Evolutionary conservation across 1,284 basidiomycete species (phyloP), one percentile per base, ranked within the genome.

Genomic region (Cryptococcus sp.): DNA sequence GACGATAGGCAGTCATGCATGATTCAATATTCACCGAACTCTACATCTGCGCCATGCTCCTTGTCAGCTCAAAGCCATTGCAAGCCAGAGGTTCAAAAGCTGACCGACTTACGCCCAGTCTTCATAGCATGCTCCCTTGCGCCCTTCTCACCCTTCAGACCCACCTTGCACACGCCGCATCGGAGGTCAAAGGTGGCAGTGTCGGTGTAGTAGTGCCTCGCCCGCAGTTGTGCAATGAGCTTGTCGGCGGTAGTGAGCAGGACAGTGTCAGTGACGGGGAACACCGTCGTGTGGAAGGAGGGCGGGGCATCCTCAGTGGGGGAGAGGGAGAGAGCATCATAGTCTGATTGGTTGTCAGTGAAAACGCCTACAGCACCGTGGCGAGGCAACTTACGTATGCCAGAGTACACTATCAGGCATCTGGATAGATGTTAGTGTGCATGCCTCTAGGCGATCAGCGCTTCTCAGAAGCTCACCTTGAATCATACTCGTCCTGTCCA

Each of bases 101-200:
- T 33, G 21, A 47, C 12, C 11, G 2, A 74, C 75, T 70, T 82
- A 78, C 96, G 93, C 0, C 92, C 91, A 1, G 91, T 96, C 72
- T 85, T 78, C 66, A 83, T 83, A 3, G 94, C 93, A 74, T 97
- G 93, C 45, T 83, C 82, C 38, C 88, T 82, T 0, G 94, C 94
- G 57, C 87, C 91, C 69, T 93, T 95, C 79, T 97, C 93, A 23
- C 93, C 93, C 65, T 87, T 91, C 57, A 97, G 76, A 0, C 89
- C 91, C 64, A 84, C 80, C 9, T 68, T 60, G 57, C 76, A 79
- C 16, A 72, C 62, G 24, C 77, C 69, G 52, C 73, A 78, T 68
- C 86, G 86, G 50, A 95, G 74, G 74, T 90, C 87, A 73, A 97
- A 97, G 7, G 88, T 93, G 39, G 88, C 79, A 2, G 90, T 93